Evolutionary conservation across 164 flowering plant genomes (phyloP), one percentile per base, ranked within the genome.

Genomic region (Chimonanthus salicifolius): DNA sequence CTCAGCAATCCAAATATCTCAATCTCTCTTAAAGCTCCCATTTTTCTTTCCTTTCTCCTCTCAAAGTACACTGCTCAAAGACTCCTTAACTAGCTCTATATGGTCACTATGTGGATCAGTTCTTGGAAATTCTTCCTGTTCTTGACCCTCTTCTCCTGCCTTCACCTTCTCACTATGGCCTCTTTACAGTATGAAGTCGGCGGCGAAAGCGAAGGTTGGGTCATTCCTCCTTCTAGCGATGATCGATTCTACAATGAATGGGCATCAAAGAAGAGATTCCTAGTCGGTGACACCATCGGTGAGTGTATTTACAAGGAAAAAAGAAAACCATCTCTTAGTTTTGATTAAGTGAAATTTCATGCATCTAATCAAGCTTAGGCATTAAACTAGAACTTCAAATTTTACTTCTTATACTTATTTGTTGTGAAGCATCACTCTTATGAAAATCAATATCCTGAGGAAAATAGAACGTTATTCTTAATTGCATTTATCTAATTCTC

Each of bases 211-310:
- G 48, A 74, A 5, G 88, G 87, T 3, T 89, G 94, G 91, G 74
- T 67, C 4, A 83, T 88, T 63, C 93, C 93, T 15, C 79, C 78
- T 0, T 8, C 81, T 2, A 84, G 84, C 49, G 80, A 80, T 67
- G 80, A 49, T 77, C 58, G 72, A 9, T n/a, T 80, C 71, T 89
- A 88, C 86, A 86, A 87, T 51, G 74, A 79, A 33, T 86, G 93
- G 91, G 90, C 93, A n/a, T 85, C 93, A 0, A 74, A 80, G 49
- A 83, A 88, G 63, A 62, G 93, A 65, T 89, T 89, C 78, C 80
- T 67, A 54, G 77, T 82, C 6, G 89, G 85, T 3, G 89, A 88
- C 74, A 10, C 82, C 64, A 44, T 87, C 67, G 80, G 91, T 88
- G 82, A 83, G 90, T 80, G 70, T n/a, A 4, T 18, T 4, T 6